A percentile compares a stretch with the other conserved stretches of the same genome.
These are phyloP conservation scores for Asparagopsis taxiformis DNA, from an alignment of 31 red algal genomes.

Conservation along the genomic window DNA sequence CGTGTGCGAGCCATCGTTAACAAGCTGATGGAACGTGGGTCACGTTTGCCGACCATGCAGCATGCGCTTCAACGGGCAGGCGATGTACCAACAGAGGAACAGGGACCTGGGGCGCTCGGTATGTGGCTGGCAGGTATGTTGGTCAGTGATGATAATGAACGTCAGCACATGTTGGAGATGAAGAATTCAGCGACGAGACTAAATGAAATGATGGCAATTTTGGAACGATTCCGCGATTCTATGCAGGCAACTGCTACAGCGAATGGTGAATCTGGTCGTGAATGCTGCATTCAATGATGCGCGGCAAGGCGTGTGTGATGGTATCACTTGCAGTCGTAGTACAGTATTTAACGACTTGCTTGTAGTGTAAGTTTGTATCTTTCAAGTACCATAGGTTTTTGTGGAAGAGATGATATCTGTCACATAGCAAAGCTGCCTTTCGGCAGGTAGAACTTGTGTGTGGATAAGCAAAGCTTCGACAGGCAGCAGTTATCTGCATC, in stretches of 20 bases:
- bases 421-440: no score
- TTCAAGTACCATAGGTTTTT: no score
- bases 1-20: conserved; percentile 32
- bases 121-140: conserved; percentile 74
- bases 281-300: conserved; percentile 60
- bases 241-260: conserved; percentile 10
- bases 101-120: conserved; percentile 54
- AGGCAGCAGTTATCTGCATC: no score
- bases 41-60: conserved; percentile 19
- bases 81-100: conserved; percentile 33
- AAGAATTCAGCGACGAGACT: conserved; percentile 35
- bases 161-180: conserved; percentile 48
- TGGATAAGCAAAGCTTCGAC: no score
- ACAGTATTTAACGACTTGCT: no score
- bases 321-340: no score
- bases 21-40: conserved; percentile 33
- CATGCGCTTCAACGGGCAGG: conserved; percentile 53
- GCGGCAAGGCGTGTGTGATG: no score
- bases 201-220: conserved; percentile 37
- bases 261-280: conserved; percentile 20
- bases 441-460: no score
- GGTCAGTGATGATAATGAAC: conserved; percentile 38
- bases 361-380: no score
- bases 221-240: conserved; percentile 49
- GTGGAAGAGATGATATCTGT: no score